Evolutionary conservation across 2,329 filamentous ascomycete genomes (phyloP).

Genomic region (Bimuria novae-zelandiae): DNA sequence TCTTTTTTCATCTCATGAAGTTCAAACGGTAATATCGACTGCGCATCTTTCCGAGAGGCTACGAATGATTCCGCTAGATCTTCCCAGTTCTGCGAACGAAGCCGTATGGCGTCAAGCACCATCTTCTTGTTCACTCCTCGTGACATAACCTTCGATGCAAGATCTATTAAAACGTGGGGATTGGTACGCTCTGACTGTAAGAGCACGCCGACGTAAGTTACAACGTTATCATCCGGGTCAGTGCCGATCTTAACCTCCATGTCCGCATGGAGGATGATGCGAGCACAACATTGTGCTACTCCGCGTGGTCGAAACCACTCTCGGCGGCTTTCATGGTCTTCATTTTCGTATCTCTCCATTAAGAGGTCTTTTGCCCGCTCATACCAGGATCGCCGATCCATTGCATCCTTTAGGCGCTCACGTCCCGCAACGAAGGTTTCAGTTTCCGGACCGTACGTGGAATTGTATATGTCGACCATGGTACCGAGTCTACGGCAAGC

Average conservation of each 20-base stretch:
- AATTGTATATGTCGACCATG: neutral
- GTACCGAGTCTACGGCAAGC: neutral
- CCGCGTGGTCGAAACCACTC: neutral
- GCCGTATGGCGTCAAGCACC: neutral
- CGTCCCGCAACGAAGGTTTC: neutral
- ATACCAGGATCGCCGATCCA: neutral
- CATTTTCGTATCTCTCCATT: neutral
- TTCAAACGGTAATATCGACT: neutral
- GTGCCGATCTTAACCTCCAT: neutral
- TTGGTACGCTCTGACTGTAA: neutral
- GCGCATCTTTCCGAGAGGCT: neutral
- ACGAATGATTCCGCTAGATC: neutral
- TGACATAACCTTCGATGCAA: neutral
- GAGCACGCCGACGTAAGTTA: neutral
- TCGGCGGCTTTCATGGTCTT: too few species aligned
- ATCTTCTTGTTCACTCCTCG: constrained; percentile 1
- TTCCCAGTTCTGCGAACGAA: neutral
- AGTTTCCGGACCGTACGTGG: neutral
- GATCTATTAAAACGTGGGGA: neutral
- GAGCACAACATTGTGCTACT: neutral
- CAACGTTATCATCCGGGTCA: neutral
- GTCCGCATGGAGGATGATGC: neutral
- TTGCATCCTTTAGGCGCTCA: neutral
- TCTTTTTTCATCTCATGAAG: too few species aligned
- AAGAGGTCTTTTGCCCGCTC: neutral